A percentile compares a stretch with the other conserved stretches of the same genome.
phyloP scores from a whole-genome alignment of 306 rosid genomes.

The Fragaria ananassa region DNA sequence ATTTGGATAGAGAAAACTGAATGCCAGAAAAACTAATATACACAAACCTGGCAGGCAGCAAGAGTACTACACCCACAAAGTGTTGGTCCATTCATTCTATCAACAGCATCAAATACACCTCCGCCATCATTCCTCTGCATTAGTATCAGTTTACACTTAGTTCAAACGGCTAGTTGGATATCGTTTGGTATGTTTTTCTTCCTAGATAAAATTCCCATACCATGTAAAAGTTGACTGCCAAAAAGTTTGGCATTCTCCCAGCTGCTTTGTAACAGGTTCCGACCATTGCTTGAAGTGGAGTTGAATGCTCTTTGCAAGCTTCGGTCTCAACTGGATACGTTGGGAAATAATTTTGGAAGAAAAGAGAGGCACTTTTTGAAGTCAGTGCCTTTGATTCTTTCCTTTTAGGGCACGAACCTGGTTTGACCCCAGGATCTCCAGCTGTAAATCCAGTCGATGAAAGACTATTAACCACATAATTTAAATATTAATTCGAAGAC shows the following conservation, averaged over 20 bases:
- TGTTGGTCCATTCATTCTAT: slow-evolving; percentile 70
- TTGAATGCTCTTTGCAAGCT: slow-evolving; percentile 93
- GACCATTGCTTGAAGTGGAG: slow-evolving; percentile 81
- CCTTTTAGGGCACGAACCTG: slow-evolving; percentile 76
- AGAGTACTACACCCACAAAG: slow-evolving; percentile 81
- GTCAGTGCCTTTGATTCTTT: slow-evolving; percentile 79
- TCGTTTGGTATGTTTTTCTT: neutral
- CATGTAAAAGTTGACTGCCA: slow-evolving; percentile 97
- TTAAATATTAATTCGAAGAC: neutral
- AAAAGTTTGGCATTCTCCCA: slow-evolving; percentile 72
- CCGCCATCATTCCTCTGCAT: slow-evolving; percentile 97
- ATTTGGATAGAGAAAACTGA: neutral
- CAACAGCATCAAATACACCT: slow-evolving; percentile 77
- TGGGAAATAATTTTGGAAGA: slow-evolving; percentile 85
- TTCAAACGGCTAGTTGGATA: slow-evolving; percentile 26
- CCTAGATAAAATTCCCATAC: slow-evolving; percentile 35
- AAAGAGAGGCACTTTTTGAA: slow-evolving; percentile 67
- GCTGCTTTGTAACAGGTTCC: slow-evolving; percentile 86
- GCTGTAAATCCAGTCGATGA: slow-evolving; percentile 52
- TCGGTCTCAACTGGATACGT: slow-evolving; percentile 90
- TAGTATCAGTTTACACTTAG: slow-evolving; percentile 13
- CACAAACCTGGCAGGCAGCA: slow-evolving; percentile 80
- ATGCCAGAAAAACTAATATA: slow-evolving; percentile 26
- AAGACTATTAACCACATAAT: slow-evolving; percentile 3
- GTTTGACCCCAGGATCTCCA: slow-evolving; percentile 88